Evolutionary conservation across 1,284 basidiomycete genomes (phyloP), one percentile per base, ranked within the genome.

Genomic region (Apiotrichum siamense): DNA sequence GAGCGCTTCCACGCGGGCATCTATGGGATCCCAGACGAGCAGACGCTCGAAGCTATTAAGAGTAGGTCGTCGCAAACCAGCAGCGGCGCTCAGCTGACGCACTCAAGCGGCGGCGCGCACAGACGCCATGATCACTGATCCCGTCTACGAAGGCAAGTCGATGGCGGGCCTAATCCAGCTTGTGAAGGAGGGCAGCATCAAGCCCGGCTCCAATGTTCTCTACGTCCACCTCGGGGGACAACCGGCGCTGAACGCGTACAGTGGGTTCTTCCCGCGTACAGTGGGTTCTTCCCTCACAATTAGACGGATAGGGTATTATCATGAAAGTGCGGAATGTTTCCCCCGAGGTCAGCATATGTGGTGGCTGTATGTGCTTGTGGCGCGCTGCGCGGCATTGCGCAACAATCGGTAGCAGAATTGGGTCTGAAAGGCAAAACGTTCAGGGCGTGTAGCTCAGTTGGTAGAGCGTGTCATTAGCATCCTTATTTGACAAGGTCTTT

Each of bases 211-310:
- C 11, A 66, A 66, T 32, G 64, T 68, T 1, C 55, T 66, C 17
- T 68, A 66, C 44, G 46, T 68, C 27, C 66, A 68, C 39, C 49
- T 68, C 4, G 66, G 66, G 20, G 64, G 66, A 7, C 66, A 68
- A 46, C 61, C 63, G 1, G 63, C 61, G 41, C 45, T 65, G 10
- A 65, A 65, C 24, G 63, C 63, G 33, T 65, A 63, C 52, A 61
- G 59, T 46, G 58, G 55, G 10, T 63, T 63, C 49, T 57, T 64
- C 33, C 59, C 60, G 29, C 15, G 29, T 15, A 31, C 9, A 31
- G 7, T 31, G 9, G 29, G 29, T 9, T 7, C 9, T 7, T 15
- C 7, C 29, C 29, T 31, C 9, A 31, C 29, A 15, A 31, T 9
- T 31, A 31, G 9, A 15, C 7, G n/a, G n/a, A n/a, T n/a, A n/a